A percentile compares a stretch with the other conserved stretches of the same genome.
Conservation (phyloP, 1,139 yeast genomes). For the Blastobotrys persicus region DNA sequence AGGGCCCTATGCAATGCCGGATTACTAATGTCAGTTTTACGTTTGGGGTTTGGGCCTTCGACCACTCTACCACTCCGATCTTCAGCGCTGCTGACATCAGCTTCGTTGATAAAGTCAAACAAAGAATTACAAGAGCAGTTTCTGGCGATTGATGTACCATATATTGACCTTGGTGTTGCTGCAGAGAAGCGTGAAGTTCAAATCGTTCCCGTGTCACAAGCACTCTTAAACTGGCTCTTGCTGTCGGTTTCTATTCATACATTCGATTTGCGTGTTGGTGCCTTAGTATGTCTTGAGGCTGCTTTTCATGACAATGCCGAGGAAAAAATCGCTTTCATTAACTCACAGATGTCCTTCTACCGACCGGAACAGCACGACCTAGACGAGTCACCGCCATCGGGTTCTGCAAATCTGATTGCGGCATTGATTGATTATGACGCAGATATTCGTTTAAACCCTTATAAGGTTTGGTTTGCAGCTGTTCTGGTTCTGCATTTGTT, state of each 20-base stretch:
- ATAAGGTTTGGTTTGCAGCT: constrained; percentile 82
- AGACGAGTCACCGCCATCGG: constrained; percentile 17
- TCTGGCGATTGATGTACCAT: constrained; percentile 85
- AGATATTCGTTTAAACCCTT: constrained; percentile 76
- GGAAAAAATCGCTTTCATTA: constrained; percentile 58
- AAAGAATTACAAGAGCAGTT: constrained; percentile 63
- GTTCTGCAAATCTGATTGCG: constrained; percentile 54
- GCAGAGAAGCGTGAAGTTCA: constrained; percentile 31
- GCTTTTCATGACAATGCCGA: constrained; percentile 64
- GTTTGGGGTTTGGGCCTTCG: constrained; percentile 60
- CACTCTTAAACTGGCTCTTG: constrained; percentile 79
- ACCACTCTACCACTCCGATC: constrained; percentile 66
- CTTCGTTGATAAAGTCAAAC: constrained; percentile 70
- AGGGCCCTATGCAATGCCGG: constrained; percentile 58
- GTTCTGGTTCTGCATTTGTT: constrained; percentile 62
- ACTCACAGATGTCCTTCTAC: constrained; percentile 59
- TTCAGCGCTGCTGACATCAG: constrained; percentile 67
- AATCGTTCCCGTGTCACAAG: constrained; percentile 65
- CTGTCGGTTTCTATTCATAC: constrained; percentile 76
- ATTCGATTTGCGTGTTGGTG: constrained; percentile 75
- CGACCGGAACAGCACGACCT: constrained; percentile 17
- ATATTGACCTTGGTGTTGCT: constrained; percentile 78
- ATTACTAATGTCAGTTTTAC: constrained; percentile 60
- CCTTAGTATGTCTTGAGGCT: constrained; percentile 63
- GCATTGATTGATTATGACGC: constrained; percentile 77